phyloP scores from a whole-genome alignment of 345 rosid species.

The Lepidium aucheri region DNA sequence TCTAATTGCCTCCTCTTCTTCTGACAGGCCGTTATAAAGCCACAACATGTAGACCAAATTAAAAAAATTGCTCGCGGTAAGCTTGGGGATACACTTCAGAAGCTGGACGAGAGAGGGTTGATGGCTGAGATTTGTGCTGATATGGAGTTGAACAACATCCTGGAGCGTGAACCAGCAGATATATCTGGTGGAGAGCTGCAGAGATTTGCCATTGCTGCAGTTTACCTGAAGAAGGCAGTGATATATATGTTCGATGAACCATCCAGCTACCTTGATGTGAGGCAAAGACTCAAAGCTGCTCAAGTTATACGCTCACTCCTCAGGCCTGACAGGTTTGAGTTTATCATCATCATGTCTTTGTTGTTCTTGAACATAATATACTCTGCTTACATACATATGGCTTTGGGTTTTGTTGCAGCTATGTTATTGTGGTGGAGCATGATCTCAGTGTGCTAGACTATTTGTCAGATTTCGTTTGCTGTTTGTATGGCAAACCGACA shows the following conservation, averaged over 20 bases:
- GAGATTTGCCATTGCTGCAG: slow-evolving; percentile 82
- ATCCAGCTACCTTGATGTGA: slow-evolving; percentile 86
- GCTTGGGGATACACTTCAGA: slow-evolving; percentile 72
- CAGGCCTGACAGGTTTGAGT: slow-evolving; percentile 54
- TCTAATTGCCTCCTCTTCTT: background rate
- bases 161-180: slow-evolving; percentile 72
- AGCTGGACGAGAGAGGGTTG: slow-evolving; percentile 61
- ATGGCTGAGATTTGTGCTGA: slow-evolving; percentile 54
- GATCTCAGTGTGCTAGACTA: slow-evolving; percentile 82
- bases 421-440: slow-evolving; percentile 87
- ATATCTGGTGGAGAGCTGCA: slow-evolving; percentile 90
- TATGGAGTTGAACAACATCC: slow-evolving; percentile 67
- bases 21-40: slow-evolving; percentile 64
- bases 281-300: slow-evolving; percentile 86
- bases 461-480: slow-evolving; percentile 79
- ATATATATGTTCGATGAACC: slow-evolving; percentile 93
- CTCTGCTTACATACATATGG: background rate
- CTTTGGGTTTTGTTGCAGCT: slow-evolving; percentile 33
- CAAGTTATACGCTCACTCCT: slow-evolving; percentile 70
- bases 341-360: background rate
- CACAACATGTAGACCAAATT: slow-evolving; percentile 82
- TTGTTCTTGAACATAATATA: background rate
- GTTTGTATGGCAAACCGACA: slow-evolving; percentile 80
- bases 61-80: slow-evolving; percentile 76
- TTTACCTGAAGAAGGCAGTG: slow-evolving; percentile 73